A percentile compares a stretch with the other conserved stretches of the same genome.
Evolutionary conservation across 202 grass and related monocot species (phyloP).

Genomic region (Setaria viridis): DNA sequence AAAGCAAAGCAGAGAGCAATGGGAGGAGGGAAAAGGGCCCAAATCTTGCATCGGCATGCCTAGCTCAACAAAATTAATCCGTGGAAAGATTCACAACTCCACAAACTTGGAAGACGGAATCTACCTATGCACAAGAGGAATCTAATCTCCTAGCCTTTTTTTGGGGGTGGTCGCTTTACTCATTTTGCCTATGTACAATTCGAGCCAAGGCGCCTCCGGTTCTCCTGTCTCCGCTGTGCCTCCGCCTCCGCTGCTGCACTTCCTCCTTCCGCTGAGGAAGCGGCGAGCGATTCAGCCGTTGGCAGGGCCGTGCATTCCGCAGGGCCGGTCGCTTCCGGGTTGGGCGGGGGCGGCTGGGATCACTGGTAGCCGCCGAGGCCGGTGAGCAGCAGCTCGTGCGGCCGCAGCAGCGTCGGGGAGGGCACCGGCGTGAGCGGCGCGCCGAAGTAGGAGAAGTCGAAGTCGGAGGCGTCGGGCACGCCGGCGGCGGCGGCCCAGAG

Average conservation of each 20-base stretch:
- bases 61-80: slow-evolving; percentile 46
- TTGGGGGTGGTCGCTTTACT: slow-evolving; percentile 43
- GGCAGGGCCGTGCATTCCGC: slow-evolving; percentile 32
- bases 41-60: slow-evolving; percentile 30
- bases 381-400: slow-evolving; percentile 62
- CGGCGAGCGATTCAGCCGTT: slow-evolving; percentile 26
- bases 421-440: slow-evolving; percentile 31
- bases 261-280: not conserved
- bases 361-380: slow-evolving; percentile 63
- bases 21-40: not conserved
- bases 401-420: slow-evolving; percentile 50
- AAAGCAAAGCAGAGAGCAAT: not conserved
- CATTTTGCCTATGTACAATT: slow-evolving; percentile 53
- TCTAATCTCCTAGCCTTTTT: slow-evolving; percentile 50
- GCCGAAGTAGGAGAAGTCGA: slow-evolving; percentile 56
- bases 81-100: slow-evolving; percentile 55
- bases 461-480: slow-evolving; percentile 63
- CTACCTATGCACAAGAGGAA: slow-evolving; percentile 48
- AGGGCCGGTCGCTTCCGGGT: not conserved
- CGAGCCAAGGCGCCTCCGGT: not conserved
- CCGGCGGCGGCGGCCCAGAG: slow-evolving; percentile 50
- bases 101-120: slow-evolving; percentile 50
- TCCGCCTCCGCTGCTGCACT: not conserved
- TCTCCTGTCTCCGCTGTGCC: not conserved
- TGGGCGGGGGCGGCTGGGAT: not conserved